These are phyloP conservation scores for Tephrocybe sp. DNA, from an alignment of 768 basidiomycete genomes.

Conservation along the genomic window DNA sequence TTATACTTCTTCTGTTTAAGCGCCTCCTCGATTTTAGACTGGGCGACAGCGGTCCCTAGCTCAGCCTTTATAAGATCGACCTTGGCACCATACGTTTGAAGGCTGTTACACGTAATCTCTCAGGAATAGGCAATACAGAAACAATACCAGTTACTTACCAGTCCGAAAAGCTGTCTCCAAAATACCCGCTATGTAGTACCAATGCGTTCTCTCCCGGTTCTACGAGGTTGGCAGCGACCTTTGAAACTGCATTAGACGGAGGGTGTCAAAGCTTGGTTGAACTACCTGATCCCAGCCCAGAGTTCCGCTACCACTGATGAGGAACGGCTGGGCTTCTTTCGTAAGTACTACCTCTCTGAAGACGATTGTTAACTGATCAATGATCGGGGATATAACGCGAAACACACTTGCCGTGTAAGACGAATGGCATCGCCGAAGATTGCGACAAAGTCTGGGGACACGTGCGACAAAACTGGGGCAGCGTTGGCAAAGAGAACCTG, in stretches of 20 bases:
- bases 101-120: constrained; percentile 38
- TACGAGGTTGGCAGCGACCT: constrained; percentile 92
- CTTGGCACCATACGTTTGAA: constrained; percentile 85
- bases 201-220: constrained; percentile 77
- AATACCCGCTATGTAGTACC: constrained; percentile 90
- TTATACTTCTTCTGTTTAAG: constrained; percentile 84
- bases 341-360: constrained; percentile 81
- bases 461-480: constrained; percentile 86
- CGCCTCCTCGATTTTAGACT: constrained; percentile 61
- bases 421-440: constrained; percentile 88
- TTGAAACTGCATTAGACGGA: constrained; percentile 6
- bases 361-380: no score
- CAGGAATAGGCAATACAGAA: not conserved
- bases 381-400: no score
- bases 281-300: constrained; percentile 94
- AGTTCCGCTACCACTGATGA: constrained; percentile 94
- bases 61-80: constrained; percentile 84
- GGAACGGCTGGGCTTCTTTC: constrained; percentile 80
- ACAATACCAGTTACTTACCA: constrained; percentile 56
- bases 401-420: constrained; percentile 74
- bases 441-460: constrained; percentile 84
- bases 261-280: not conserved
- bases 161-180: constrained; percentile 87
- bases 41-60: constrained; percentile 73
- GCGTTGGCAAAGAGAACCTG: constrained; percentile 93